A percentile compares a stretch with the other conserved stretches of the same genome.
These are phyloP conservation scores for Parathielavia hyrcaniae DNA, from an alignment of 495 filamentous ascomycete genomes.

Conservation along the genomic window DNA sequence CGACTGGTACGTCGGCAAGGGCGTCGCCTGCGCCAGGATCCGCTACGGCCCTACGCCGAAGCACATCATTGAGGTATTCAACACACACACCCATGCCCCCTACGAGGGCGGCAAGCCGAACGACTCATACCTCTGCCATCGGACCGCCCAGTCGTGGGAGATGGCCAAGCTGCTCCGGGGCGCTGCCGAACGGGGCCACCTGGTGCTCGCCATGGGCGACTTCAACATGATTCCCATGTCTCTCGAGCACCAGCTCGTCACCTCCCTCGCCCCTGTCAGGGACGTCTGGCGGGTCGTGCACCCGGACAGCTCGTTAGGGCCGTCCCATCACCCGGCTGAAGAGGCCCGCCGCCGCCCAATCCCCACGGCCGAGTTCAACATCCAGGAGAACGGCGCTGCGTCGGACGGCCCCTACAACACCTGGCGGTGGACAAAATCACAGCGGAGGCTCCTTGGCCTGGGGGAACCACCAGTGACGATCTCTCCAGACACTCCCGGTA, in stretches of 20 bases:
- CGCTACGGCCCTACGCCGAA: constrained; percentile 58
- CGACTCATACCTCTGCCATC: constrained; percentile 84
- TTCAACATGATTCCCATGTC: constrained; percentile 92
- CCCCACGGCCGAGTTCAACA: constrained; percentile 69
- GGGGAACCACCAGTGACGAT: constrained; percentile 47
- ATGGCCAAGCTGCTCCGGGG: constrained; percentile 84
- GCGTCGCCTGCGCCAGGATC: constrained; percentile 79
- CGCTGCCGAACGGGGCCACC: constrained; percentile 75
- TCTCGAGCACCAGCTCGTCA: constrained; percentile 79
- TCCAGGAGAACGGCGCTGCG: constrained; percentile 74
- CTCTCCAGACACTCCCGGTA: constrained; percentile 43
- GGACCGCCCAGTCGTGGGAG: constrained; percentile 94
- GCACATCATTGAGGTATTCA: constrained; percentile 86
- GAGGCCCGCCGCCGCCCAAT: constrained; percentile 46
- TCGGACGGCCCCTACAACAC: constrained; percentile 85
- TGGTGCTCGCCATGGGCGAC: constrained; percentile 81
- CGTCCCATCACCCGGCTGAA: constrained; percentile 59
- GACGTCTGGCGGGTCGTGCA: constrained; percentile 79
- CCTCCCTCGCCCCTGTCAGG: constrained; percentile 65
- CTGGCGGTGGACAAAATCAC: constrained; percentile 76
- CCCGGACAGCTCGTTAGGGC: constrained; percentile 71
- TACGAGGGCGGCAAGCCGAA: constrained; percentile 66
- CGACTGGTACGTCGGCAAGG: constrained; percentile 94
- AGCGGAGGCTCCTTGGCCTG: constrained; percentile 50
- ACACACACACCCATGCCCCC: constrained; percentile 81